Evolutionary conservation across 73 alveolate genomes (phyloP).

Genomic region (Stentor roeselii): DNA sequence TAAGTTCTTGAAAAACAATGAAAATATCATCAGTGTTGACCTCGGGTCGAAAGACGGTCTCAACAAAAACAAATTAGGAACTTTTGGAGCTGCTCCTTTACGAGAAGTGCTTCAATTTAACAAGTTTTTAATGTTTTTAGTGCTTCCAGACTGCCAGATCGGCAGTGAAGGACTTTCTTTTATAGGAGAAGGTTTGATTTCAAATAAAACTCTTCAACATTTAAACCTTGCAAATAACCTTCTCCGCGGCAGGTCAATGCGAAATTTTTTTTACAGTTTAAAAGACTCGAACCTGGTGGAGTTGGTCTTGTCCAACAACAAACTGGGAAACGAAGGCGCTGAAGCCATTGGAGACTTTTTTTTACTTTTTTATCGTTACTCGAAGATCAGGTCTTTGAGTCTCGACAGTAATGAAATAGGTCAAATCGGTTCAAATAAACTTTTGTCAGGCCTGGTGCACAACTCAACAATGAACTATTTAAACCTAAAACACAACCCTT

Average conservation of each 20-base stretch:
- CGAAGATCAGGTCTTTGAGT: not conserved
- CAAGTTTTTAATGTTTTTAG: conserved; percentile 33
- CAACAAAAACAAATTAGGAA: conserved; percentile 35
- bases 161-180: not conserved
- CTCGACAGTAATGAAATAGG: not conserved
- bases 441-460: not conserved
- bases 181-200: conserved; percentile 31
- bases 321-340: conserved; percentile 27
- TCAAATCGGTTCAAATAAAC: not conserved
- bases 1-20: conserved; percentile 1
- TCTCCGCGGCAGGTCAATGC: conserved; percentile 17
- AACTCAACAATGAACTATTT: not conserved
- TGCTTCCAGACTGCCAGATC: conserved; percentile 21
- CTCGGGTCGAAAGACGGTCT: conserved; percentile 42
- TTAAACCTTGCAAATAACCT: conserved; percentile 37
- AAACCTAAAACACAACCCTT: not conserved
- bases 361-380: not conserved
- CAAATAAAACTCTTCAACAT: conserved; percentile 31
- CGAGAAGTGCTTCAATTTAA: conserved; percentile 28
- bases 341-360: not conserved
- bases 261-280: not conserved
- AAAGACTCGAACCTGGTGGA: not conserved
- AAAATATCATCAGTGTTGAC: conserved; percentile 31
- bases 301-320: not conserved
- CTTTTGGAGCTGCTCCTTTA: conserved; percentile 33